These are phyloP conservation scores for Colletotrichum tofieldiae DNA, from an alignment of 2,329 filamentous ascomycete species.

Conservation along the genomic window DNA sequence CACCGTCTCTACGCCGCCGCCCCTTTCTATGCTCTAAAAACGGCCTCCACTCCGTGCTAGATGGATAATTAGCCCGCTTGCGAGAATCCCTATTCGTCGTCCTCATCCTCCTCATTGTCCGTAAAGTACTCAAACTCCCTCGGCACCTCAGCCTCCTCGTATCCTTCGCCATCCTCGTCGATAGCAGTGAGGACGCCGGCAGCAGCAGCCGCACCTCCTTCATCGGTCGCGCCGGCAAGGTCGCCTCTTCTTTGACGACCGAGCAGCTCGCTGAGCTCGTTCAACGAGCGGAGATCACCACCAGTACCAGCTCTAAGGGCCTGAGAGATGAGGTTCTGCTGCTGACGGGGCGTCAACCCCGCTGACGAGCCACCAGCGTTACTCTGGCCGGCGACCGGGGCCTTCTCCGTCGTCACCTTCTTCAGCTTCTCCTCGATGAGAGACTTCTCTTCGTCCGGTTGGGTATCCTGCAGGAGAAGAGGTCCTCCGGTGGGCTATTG, in stretches of 20 bases:
- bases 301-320: slow-evolving; percentile 45
- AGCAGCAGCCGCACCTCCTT: slow-evolving; percentile 78
- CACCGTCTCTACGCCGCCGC: background rate
- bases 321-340: slow-evolving; percentile 50
- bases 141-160: slow-evolving; percentile 80
- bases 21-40: slow-evolving; percentile 38
- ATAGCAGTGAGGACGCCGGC: slow-evolving; percentile 88
- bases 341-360: slow-evolving; percentile 47
- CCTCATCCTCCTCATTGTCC: slow-evolving; percentile 72
- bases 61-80: slow-evolving; percentile 7
- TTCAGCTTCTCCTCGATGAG: slow-evolving; percentile 94
- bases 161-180: slow-evolving; percentile 85
- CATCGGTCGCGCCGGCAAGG: slow-evolving; percentile 57
- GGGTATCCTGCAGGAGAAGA: slow-evolving; percentile 89
- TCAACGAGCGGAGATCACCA: slow-evolving; percentile 53
- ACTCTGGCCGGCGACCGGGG: slow-evolving; percentile 66
- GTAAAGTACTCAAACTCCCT: slow-evolving; percentile 85
- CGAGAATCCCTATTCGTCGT: slow-evolving; percentile 47
- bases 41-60: slow-evolving; percentile 14
- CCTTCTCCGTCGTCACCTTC: slow-evolving; percentile 78
- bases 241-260: slow-evolving; percentile 46
- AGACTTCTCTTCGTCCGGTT: slow-evolving; percentile 82
- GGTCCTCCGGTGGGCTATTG: slow-evolving; percentile 90
- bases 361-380: slow-evolving; percentile 53
- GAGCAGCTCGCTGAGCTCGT: slow-evolving; percentile 63